Percentiles rank a stretch among this genome's conserved stretches.
Evolutionary conservation across 208 protist species (phyloP).

Genomic region (Naegleria lovaniensis): DNA sequence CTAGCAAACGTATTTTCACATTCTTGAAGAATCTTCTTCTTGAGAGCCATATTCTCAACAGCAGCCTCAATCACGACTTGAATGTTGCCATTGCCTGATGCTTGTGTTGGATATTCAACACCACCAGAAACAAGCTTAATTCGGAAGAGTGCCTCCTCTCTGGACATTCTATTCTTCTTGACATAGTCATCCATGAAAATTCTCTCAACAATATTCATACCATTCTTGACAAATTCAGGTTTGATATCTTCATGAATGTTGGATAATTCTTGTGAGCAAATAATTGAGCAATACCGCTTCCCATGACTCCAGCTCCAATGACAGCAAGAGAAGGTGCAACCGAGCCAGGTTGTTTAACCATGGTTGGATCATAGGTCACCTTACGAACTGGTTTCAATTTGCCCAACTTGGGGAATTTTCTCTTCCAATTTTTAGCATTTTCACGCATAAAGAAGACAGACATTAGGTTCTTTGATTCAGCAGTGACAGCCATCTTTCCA

Average conservation of each 20-base stretch:
- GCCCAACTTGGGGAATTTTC: slow-evolving; percentile 25
- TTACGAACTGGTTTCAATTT: neutral
- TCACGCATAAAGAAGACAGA: slow-evolving; percentile 78
- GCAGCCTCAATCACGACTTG: slow-evolving; percentile 83
- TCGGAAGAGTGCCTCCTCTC: slow-evolving; percentile 46
- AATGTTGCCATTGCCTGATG: neutral
- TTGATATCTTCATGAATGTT: slow-evolving; percentile 65
- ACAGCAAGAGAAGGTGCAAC: slow-evolving; percentile 39
- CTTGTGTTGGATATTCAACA: slow-evolving; percentile 52
- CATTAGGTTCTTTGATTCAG: slow-evolving; percentile 75
- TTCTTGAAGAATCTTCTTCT: slow-evolving; percentile 74
- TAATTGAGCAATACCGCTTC: slow-evolving; percentile 69
- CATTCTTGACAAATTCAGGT: slow-evolving; percentile 60
- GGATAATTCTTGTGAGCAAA: slow-evolving; percentile 59
- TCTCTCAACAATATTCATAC: slow-evolving; percentile 55
- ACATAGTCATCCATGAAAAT: slow-evolving; percentile 55
- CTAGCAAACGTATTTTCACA: slow-evolving; percentile 48
- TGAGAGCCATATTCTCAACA: slow-evolving; percentile 78
- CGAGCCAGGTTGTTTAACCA: neutral
- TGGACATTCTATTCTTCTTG: slow-evolving; percentile 58
- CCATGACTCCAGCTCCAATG: slow-evolving; percentile 73
- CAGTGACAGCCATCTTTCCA: slow-evolving; percentile 56
- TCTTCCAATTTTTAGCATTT: slow-evolving; percentile 72
- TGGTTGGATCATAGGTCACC: neutral
- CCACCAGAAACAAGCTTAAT: slow-evolving; percentile 58